phyloP scores from a whole-genome alignment of 129 eudicot species.

The Chrysanthemum makinoi region DNA sequence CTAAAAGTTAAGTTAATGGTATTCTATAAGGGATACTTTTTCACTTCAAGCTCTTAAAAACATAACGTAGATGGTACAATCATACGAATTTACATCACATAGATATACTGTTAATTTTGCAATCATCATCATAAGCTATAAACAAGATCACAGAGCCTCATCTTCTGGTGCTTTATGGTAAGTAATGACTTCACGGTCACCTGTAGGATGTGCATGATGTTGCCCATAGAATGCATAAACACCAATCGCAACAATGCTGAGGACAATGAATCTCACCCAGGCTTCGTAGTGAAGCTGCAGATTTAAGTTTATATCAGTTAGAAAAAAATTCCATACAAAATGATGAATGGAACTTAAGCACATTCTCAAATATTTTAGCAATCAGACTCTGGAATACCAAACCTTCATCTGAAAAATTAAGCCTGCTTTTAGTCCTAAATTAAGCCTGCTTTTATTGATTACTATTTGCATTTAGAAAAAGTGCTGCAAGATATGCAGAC shows the following conservation, averaged over 20 bases:
- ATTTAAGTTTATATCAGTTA: conserved; percentile 22
- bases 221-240: conserved; percentile 90
- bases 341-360: too few species aligned
- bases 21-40: too few species aligned
- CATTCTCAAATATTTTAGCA: not conserved
- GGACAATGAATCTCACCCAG: conserved; percentile 80
- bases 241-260: conserved; percentile 57
- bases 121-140: conserved; percentile 7
- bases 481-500: too few species aligned
- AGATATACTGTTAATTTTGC: not conserved
- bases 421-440: not conserved
- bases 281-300: conserved; percentile 93
- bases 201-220: conserved; percentile 69
- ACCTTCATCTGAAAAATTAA: not conserved
- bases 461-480: too few species aligned
- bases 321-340: too few species aligned
- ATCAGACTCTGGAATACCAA: not conserved
- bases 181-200: conserved; percentile 48
- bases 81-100: conserved; percentile 3
- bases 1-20: too few species aligned
- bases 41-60: not conserved
- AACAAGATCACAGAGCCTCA: conserved; percentile 37
- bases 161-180: conserved; percentile 68
- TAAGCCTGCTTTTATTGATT: not conserved
- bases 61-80: conserved; percentile 1